phyloP scores from a whole-genome alignment of 352 stramenopile genomes.

The Aphanomyces invadans region DNA sequence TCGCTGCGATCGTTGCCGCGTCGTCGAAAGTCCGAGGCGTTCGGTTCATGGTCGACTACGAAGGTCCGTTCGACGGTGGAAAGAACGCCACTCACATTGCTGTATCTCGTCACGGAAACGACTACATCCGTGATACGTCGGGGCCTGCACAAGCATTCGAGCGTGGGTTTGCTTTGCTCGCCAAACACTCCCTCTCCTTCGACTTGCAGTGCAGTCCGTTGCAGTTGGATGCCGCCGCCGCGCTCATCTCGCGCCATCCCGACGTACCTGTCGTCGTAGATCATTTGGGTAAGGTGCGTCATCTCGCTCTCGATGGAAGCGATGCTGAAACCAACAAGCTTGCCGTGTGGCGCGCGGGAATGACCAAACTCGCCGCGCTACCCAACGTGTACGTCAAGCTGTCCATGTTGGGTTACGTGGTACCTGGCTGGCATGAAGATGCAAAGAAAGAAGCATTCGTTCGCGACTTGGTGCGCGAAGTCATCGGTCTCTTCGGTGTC shows the following conservation, averaged over 20 bases:
- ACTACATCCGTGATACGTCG: slow-evolving; percentile 36
- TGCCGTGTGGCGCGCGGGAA: slow-evolving; percentile 39
- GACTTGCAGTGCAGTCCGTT: slow-evolving; percentile 57
- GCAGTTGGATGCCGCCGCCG: slow-evolving; percentile 38
- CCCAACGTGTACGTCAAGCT: slow-evolving; percentile 57
- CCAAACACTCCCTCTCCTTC: slow-evolving; percentile 39
- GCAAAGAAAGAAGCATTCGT: slow-evolving; percentile 31
- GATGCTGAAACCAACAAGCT: slow-evolving; percentile 28
- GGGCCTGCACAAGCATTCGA: slow-evolving; percentile 34
- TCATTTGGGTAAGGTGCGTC: slow-evolving; percentile 48
- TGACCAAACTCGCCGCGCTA: slow-evolving; percentile 38
- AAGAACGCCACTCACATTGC: slow-evolving; percentile 45
- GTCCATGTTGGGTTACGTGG: slow-evolving; percentile 52
- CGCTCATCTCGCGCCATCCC: slow-evolving; percentile 36
- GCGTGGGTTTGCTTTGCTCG: slow-evolving; percentile 41
- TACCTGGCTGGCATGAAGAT: slow-evolving; percentile 44
- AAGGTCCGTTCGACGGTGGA: slow-evolving; percentile 31
- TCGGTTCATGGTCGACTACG: slow-evolving; percentile 59
- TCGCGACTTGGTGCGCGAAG: slow-evolving; percentile 40
- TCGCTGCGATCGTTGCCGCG: slow-evolving; percentile 26
- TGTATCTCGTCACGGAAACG: slow-evolving; percentile 37
- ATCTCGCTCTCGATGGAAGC: slow-evolving; percentile 26
- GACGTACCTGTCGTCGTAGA: slow-evolving; percentile 43
- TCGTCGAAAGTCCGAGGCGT: slow-evolving; percentile 36
- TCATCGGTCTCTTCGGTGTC: slow-evolving; percentile 42